A percentile compares a stretch with the other conserved stretches of the same genome.
phyloP scores from a whole-genome alignment of 179 eudicot genomes.

The Spinacia oleracea region DNA sequence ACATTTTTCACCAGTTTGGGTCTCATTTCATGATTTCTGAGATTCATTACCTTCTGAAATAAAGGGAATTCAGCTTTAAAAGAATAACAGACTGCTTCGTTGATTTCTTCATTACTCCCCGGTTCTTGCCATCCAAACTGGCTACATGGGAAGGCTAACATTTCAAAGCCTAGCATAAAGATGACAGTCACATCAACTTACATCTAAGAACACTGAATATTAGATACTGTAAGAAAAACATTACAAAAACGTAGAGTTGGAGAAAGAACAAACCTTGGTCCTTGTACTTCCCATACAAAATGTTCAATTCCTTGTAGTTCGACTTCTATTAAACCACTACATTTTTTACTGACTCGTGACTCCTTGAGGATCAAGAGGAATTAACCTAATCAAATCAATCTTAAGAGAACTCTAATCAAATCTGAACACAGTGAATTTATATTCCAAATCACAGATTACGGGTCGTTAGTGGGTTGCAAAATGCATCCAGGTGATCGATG shows the following conservation, averaged over 20 bases:
- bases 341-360: not conserved
- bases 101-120: constrained; percentile 70
- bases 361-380: not conserved
- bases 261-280: constrained; percentile 42
- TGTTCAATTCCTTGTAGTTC: constrained; percentile 68
- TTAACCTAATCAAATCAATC: too few species aligned
- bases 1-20: not conserved
- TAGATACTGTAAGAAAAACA: not conserved
- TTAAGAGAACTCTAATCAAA: too few species aligned
- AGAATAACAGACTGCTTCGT: constrained; percentile 60
- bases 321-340: constrained; percentile 70
- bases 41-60: constrained; percentile 63
- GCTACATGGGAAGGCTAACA: constrained; percentile 86
- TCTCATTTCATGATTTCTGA: not conserved
- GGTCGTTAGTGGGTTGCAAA: not conserved
- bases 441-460: not conserved
- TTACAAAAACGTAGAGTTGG: constrained; percentile 1
- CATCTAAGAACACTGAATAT: not conserved
- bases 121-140: constrained; percentile 88
- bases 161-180: constrained; percentile 57
- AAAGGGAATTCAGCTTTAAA: constrained; percentile 82
- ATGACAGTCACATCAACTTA: constrained; percentile 3
- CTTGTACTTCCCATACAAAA: constrained; percentile 58
- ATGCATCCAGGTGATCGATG: not conserved
- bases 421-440: not conserved